Conservation (phyloP, 257 asterid genomes). For the Gentiana macrophylla region DNA sequence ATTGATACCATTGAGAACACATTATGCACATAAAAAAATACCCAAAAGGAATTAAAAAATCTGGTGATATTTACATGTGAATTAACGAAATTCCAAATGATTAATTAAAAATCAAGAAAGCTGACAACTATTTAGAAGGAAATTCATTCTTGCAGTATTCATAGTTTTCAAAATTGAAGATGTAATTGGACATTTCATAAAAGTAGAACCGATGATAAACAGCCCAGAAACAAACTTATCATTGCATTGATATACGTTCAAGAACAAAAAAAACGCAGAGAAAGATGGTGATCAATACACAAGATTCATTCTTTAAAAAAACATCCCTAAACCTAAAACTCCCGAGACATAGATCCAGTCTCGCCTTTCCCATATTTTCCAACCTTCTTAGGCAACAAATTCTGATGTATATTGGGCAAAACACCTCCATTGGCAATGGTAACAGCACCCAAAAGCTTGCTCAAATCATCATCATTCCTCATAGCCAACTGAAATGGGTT, state of each 20-base stretch:
- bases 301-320: neutral
- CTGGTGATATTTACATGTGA: too few species aligned
- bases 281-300: slow-evolving; percentile 1
- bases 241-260: neutral
- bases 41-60: too few species aligned
- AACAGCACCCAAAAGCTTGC: too few species aligned
- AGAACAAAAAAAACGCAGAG: too few species aligned
- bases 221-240: neutral
- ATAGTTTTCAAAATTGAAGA: neutral
- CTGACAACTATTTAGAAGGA: neutral
- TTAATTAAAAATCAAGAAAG: neutral
- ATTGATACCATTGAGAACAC: slow-evolving; percentile 41
- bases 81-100: neutral
- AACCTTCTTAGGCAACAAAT: slow-evolving; percentile 13
- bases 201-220: neutral
- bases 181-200: neutral
- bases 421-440: slow-evolving; percentile 21
- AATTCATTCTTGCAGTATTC: too few species aligned
- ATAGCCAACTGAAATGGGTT: too few species aligned
- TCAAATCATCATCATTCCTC: too few species aligned
- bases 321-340: slow-evolving; percentile 5
- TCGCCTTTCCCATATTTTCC: slow-evolving; percentile 16
- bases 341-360: slow-evolving; percentile 10
- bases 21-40: neutral
- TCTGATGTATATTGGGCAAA: slow-evolving; percentile 15